These are phyloP conservation scores for Byssochlamys sp. DNA, from an alignment of 2,329 filamentous ascomycete species.

Conservation along the genomic window DNA sequence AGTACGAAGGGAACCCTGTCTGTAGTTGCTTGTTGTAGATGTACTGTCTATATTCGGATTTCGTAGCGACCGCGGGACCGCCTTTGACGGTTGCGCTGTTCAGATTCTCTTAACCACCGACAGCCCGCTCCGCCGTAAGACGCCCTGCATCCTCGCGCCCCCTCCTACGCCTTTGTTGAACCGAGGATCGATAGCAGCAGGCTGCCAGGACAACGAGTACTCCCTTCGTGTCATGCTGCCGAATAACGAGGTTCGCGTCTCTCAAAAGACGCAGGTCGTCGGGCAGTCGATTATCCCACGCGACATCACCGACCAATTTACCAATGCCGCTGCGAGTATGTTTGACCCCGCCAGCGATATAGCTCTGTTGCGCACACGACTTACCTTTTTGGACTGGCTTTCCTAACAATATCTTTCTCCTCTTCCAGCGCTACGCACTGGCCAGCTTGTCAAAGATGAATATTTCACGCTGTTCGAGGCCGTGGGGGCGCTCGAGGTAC, in stretches of 20 bases:
- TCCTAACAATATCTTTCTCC: conserved; percentile 3
- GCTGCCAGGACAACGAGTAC: background rate
- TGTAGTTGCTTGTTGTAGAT: background rate
- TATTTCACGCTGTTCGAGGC: conserved; percentile 90
- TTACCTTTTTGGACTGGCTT: background rate
- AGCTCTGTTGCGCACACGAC: background rate
- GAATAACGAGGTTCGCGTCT: conserved; percentile 22
- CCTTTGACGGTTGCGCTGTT: background rate
- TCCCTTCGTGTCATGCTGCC: conserved; percentile 20
- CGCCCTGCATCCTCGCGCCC: background rate
- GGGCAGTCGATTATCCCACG: conserved; percentile 32
- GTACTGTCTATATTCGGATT: background rate
- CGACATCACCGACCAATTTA: conserved; percentile 50
- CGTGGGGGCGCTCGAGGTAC: conserved; percentile 61
- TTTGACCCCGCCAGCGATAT: conserved; percentile 2
- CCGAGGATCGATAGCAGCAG: conserved; percentile 1
- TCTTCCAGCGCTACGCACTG: conserved; percentile 58
- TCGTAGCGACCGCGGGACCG: background rate
- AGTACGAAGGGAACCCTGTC: background rate
- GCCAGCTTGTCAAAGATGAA: conserved; percentile 86
- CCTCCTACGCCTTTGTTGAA: background rate
- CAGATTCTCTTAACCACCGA: background rate
- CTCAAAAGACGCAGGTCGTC: conserved; percentile 21
- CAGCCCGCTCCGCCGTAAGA: background rate
- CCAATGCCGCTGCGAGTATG: conserved; percentile 43